phyloP scores from a whole-genome alignment of 2,329 filamentous ascomycete species.

The Fusarium zealandicum region DNA sequence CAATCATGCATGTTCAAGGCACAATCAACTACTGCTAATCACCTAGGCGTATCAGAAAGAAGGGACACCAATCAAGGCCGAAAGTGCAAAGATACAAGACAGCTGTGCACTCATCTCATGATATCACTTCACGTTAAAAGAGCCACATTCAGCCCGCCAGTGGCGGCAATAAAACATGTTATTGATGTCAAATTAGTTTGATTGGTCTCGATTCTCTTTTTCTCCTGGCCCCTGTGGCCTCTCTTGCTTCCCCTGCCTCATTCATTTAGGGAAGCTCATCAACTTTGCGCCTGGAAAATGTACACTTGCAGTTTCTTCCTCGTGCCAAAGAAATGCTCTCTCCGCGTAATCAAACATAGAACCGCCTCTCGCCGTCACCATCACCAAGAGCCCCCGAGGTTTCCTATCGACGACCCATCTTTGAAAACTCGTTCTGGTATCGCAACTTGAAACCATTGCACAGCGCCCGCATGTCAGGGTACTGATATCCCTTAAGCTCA shows the following conservation, averaged over 20 bases:
- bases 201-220: slow-evolving; percentile 8
- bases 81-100: too few relatives aligned
- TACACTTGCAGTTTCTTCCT: slow-evolving; percentile 25
- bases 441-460: slow-evolving; percentile 97
- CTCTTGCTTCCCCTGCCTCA: slow-evolving; percentile 14
- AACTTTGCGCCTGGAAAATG: slow-evolving; percentile 26
- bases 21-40: slow-evolving; percentile 1
- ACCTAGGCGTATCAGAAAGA: neutral
- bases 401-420: slow-evolving; percentile 56
- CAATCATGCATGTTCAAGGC: neutral
- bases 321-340: slow-evolving; percentile 11
- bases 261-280: slow-evolving; percentile 19
- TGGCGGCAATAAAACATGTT: too few relatives aligned
- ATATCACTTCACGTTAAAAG: too few relatives aligned
- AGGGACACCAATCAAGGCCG: neutral
- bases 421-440: slow-evolving; percentile 70
- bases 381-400: neutral
- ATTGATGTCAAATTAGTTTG: slow-evolving; percentile 27
- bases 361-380: neutral
- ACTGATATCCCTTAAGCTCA: slow-evolving; percentile 85
- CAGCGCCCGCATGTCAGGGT: slow-evolving; percentile 92
- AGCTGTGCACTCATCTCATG: too few relatives aligned
- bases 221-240: slow-evolving; percentile 9
- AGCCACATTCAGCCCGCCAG: too few relatives aligned
- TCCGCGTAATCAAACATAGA: slow-evolving; percentile 27